phyloP scores from a whole-genome alignment of 2,329 filamentous ascomycete genomes.

The Colletotrichum sp. region DNA sequence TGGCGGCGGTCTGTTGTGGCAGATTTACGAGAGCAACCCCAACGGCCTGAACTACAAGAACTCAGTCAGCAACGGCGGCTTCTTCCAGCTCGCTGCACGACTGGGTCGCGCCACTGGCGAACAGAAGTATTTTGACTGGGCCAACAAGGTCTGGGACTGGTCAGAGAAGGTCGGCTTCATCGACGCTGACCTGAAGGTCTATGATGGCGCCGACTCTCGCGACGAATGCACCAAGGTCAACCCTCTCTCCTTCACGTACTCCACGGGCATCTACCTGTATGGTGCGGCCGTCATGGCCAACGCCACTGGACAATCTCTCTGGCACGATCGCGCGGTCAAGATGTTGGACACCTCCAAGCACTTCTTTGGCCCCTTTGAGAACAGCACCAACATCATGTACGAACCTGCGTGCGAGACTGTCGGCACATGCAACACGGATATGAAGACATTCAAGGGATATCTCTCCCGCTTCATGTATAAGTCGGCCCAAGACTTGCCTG shows the following conservation, averaged over 20 bases:
- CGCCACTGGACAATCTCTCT: slow-evolving; percentile 56
- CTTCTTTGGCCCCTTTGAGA: slow-evolving; percentile 59
- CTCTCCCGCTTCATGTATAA: slow-evolving; percentile 69
- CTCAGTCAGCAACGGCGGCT: slow-evolving; percentile 78
- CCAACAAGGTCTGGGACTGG: slow-evolving; percentile 72
- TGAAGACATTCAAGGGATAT: slow-evolving; percentile 73
- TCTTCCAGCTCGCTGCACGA: slow-evolving; percentile 81
- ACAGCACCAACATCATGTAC: slow-evolving; percentile 65
- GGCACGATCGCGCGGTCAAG: slow-evolving; percentile 57
- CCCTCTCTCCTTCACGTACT: slow-evolving; percentile 67
- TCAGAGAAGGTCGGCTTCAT: slow-evolving; percentile 61
- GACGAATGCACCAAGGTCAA: slow-evolving; percentile 60
- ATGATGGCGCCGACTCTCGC: slow-evolving; percentile 64
- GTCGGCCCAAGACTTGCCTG: slow-evolving; percentile 61
- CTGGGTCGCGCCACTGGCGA: slow-evolving; percentile 74
- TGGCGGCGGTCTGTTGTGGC: slow-evolving; percentile 78
- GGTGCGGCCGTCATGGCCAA: slow-evolving; percentile 70
- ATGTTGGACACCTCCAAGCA: slow-evolving; percentile 55
- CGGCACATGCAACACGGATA: slow-evolving; percentile 64
- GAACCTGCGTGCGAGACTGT: slow-evolving; percentile 69
- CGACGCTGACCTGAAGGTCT: slow-evolving; percentile 58
- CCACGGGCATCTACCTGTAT: slow-evolving; percentile 68
- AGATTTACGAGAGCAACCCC: slow-evolving; percentile 77
- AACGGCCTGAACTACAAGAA: slow-evolving; percentile 86
- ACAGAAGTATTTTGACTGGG: slow-evolving; percentile 70